These are phyloP conservation scores for Hericium rajendrae DNA, from an alignment of 768 basidiomycete genomes.

Conservation along the genomic window DNA sequence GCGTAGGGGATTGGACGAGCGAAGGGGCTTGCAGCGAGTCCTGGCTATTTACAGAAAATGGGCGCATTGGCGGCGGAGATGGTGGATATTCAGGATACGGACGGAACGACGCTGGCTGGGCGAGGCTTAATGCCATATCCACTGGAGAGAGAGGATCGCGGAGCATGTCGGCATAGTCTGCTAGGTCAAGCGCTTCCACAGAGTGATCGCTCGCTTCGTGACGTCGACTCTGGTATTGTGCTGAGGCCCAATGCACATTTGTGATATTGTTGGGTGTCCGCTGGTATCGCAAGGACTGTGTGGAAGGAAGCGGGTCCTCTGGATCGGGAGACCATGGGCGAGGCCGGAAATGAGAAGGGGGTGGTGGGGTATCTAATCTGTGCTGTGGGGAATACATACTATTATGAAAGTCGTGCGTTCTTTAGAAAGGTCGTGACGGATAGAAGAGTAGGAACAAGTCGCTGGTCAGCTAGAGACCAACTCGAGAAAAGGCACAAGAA, in stretches of 20 bases:
- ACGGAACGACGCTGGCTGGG: too few relatives aligned
- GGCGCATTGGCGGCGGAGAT: too few relatives aligned
- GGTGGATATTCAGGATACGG: too few relatives aligned
- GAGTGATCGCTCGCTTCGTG: slow-evolving; percentile 54
- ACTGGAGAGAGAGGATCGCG: slow-evolving; percentile 20
- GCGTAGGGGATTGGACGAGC: too few relatives aligned
- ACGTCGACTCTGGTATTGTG: slow-evolving; percentile 5
- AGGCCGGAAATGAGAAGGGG: slow-evolving; percentile 40
- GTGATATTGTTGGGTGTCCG: slow-evolving; percentile 14
- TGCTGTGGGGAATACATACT: too few relatives aligned
- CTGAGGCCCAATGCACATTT: slow-evolving; percentile 13
- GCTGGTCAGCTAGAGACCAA: too few relatives aligned
- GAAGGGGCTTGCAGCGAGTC: too few relatives aligned
- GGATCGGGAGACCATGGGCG: slow-evolving; percentile 61
- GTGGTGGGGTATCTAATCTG: slow-evolving; percentile 39
- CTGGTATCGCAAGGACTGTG: slow-evolving; percentile 12
- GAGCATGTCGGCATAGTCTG: slow-evolving; percentile 46
- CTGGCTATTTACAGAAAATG: too few relatives aligned
- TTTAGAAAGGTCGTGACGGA: too few relatives aligned
- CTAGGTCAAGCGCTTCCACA: slow-evolving; percentile 63
- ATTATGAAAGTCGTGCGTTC: too few relatives aligned
- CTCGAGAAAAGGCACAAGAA: too few relatives aligned
- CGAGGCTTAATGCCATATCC: slow-evolving; percentile 40
- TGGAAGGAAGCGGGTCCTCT: slow-evolving; percentile 33
- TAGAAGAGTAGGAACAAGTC: too few relatives aligned